A percentile compares a stretch with the other conserved stretches of the same genome.
Evolutionary conservation across 495 filamentous ascomycete genomes (phyloP).

Genomic region (Hypoxylon lenormandii): DNA sequence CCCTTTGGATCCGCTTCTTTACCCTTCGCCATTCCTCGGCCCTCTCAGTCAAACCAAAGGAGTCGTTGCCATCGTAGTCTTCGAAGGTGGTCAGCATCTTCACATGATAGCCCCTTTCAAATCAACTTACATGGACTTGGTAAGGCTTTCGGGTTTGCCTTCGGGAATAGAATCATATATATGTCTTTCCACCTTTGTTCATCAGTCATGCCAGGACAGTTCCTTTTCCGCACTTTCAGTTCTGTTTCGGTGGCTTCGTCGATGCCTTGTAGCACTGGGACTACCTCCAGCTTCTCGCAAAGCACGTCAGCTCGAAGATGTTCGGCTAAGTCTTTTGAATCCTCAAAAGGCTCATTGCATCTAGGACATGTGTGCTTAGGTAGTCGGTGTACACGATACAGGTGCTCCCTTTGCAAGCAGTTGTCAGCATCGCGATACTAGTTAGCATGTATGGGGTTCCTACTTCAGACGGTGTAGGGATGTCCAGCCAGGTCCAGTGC

Average conservation of each 20-base stretch:
- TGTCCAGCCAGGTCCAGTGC: constrained; percentile 58
- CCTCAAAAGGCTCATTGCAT: constrained; percentile 56
- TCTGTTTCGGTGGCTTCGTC: constrained; percentile 47
- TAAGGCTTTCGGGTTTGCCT: constrained; percentile 51
- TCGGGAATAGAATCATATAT: constrained; percentile 58
- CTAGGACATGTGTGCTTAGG: constrained; percentile 56
- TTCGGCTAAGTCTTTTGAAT: constrained; percentile 50
- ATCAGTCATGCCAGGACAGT: constrained; percentile 55
- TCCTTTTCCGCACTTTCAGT: constrained; percentile 56
- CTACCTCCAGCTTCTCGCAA: constrained; percentile 49
- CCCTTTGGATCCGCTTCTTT: constrained; percentile 44
- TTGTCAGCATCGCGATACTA: constrained; percentile 5
- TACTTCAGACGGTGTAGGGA: constrained; percentile 61
- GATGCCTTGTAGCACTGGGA: constrained; percentile 42
- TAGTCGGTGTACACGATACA: constrained; percentile 58
- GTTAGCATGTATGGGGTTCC: constrained; percentile 17
- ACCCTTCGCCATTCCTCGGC: constrained; percentile 41
- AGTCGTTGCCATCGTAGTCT: constrained; percentile 50
- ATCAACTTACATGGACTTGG: constrained; percentile 56
- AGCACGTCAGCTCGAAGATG: constrained; percentile 56
- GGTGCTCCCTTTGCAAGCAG: constrained; percentile 53
- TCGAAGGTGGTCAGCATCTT: constrained; percentile 26
- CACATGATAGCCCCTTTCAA: not conserved
- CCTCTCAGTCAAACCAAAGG: constrained; percentile 31
- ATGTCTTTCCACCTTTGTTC: constrained; percentile 61